Evolutionary conservation across 768 basidiomycete species (phyloP).

Genomic region (Boletellus ananiceps): DNA sequence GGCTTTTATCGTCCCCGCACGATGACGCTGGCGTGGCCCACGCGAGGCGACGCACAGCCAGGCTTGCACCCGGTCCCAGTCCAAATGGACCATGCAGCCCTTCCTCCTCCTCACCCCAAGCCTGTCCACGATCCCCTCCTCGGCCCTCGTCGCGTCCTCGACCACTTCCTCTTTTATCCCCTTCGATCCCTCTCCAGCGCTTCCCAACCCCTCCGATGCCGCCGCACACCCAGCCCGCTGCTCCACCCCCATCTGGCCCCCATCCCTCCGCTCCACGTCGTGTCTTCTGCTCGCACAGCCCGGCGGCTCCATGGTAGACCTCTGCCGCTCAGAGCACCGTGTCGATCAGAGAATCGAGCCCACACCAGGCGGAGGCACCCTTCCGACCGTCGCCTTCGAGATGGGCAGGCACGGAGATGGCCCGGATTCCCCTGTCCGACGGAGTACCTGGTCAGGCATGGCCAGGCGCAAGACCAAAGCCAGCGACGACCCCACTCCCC

Average conservation of each 20-base stretch:
- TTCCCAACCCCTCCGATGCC: conserved; percentile 17
- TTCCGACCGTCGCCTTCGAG: conserved; percentile 11
- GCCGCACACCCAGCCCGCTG: conserved; percentile 11
- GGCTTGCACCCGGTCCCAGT: conserved; percentile 12
- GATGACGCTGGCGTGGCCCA: conserved; percentile 1
- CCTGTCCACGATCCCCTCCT: conserved; percentile 28
- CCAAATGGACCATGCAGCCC: conserved; percentile 19
- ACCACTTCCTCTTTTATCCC: conserved; percentile 24
- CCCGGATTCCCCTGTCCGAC: conserved; percentile 5
- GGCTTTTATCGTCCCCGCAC: not conserved
- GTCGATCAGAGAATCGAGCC: conserved; percentile 39
- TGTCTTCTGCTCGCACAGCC: conserved; percentile 44
- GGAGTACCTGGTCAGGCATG: conserved; percentile 15
- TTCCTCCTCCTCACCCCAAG: conserved; percentile 18
- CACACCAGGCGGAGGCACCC: conserved; percentile 29
- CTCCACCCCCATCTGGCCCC: conserved; percentile 15
- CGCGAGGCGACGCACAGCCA: not conserved
- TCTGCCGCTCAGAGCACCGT: conserved; percentile 38
- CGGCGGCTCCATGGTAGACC: conserved; percentile 44
- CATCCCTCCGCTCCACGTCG: conserved; percentile 31
- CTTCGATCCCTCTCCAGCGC: conserved; percentile 12
- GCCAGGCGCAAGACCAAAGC: conserved; percentile 3
- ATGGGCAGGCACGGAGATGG: conserved; percentile 17
- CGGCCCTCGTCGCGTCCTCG: conserved; percentile 20
- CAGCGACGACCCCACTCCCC: conserved; percentile 5